Conservation (phyloP, 306 rosid species). For the Castanea crenata region DNA sequence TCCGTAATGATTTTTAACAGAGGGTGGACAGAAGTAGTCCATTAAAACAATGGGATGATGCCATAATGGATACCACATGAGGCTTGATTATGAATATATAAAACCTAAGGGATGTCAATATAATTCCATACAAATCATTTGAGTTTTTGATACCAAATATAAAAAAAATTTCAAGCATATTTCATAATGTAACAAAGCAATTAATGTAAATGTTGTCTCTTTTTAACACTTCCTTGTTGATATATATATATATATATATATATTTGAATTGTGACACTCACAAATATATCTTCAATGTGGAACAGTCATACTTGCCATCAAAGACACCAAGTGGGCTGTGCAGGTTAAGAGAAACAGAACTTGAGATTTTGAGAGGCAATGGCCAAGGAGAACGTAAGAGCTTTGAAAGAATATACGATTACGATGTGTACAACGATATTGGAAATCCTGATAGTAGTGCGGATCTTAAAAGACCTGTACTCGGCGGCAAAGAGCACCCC, state of each 20-base stretch:
- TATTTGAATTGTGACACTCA: not conserved
- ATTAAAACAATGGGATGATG: too few relatives aligned
- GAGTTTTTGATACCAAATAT: too few relatives aligned
- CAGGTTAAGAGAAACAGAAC: constrained; percentile 46
- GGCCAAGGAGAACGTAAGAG: constrained; percentile 53
- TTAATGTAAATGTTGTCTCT: too few relatives aligned
- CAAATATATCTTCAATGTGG: not conserved
- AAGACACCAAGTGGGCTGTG: constrained; percentile 62
- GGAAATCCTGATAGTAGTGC: constrained; percentile 45
- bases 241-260: not conserved
- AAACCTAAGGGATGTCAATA: too few relatives aligned
- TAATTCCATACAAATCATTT: too few relatives aligned
- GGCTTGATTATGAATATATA: too few relatives aligned
- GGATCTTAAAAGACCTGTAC: constrained; percentile 42
- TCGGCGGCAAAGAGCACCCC: constrained; percentile 52
- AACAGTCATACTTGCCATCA: constrained; percentile 45
- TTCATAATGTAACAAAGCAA: too few relatives aligned
- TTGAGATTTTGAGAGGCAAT: constrained; percentile 40
- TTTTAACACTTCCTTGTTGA: not conserved
- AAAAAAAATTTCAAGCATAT: too few relatives aligned
- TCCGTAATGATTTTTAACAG: too few relatives aligned
- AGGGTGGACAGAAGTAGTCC: too few relatives aligned
- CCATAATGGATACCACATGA: too few relatives aligned
- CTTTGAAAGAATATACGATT: constrained; percentile 55
- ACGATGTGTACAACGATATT: constrained; percentile 67